Evolutionary conservation across 1,284 basidiomycete species (phyloP).

Genomic region (Nidula niveotomentosa): DNA sequence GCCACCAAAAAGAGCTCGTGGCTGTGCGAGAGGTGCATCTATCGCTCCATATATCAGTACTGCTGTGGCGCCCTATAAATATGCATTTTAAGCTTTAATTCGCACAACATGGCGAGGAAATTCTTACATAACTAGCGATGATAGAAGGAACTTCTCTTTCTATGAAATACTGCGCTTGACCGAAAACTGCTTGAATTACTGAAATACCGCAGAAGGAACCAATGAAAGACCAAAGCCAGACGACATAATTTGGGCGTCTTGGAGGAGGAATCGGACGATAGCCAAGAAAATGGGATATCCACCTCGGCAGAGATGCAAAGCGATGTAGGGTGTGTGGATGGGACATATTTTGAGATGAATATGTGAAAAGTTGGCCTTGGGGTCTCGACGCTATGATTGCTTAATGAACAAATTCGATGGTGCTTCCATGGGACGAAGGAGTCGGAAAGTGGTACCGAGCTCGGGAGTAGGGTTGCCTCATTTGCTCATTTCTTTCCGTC

Average conservation of each 20-base stretch:
- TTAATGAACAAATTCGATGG: not conserved
- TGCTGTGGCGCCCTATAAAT: conserved; percentile 53
- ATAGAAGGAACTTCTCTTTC: conserved; percentile 46
- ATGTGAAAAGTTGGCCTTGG: no score
- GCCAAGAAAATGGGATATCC: conserved; percentile 43
- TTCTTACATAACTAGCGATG: conserved; percentile 47
- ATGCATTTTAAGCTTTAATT: not conserved
- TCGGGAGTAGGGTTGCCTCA: not conserved
- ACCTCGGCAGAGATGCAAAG: conserved; percentile 34
- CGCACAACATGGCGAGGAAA: not conserved
- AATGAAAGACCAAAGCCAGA: conserved; percentile 45
- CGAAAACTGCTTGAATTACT: conserved; percentile 54
- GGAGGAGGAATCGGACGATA: conserved; percentile 36
- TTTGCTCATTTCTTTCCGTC: no score
- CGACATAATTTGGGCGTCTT: conserved; percentile 31
- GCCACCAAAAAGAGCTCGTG: conserved; percentile 55
- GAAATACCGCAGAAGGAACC: conserved; percentile 58
- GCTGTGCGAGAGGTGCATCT: conserved; percentile 61
- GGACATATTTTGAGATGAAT: not conserved
- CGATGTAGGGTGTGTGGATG: conserved; percentile 2
- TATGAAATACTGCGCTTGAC: conserved; percentile 48
- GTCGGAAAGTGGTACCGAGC: not conserved
- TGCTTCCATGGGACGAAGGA: not conserved
- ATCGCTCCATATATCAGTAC: conserved; percentile 59
- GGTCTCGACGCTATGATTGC: no score